Evolutionary conservation across 148 eudicot species (phyloP).

Genomic region (Camellia sinensis): DNA sequence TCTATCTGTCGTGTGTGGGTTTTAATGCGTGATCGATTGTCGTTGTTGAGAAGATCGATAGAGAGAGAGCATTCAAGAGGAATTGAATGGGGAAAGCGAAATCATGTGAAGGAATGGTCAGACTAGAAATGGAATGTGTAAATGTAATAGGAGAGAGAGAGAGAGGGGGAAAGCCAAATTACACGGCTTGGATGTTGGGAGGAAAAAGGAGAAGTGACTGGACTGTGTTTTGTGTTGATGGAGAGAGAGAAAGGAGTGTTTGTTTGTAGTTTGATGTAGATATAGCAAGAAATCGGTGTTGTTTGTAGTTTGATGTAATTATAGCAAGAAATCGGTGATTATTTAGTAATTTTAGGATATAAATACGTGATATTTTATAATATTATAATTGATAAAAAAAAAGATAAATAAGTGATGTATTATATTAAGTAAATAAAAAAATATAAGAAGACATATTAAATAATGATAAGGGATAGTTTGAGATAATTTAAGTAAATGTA

Average conservation of each 20-base stretch:
- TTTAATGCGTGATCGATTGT: slow-evolving; percentile 20
- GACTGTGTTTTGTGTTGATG: not conserved
- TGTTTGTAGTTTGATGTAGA: not conserved
- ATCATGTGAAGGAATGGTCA: slow-evolving; percentile 14
- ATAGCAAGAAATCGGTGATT: too few species aligned
- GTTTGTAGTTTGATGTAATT: not conserved
- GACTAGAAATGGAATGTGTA: not conserved
- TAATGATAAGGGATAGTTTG: too few species aligned
- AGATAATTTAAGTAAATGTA: too few species aligned
- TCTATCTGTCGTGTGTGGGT: not conserved
- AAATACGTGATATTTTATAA: too few species aligned
- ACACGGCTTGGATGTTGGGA: slow-evolving; percentile 29
- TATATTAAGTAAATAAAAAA: too few species aligned
- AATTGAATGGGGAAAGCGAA: slow-evolving; percentile 1
- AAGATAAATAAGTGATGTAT: too few species aligned
- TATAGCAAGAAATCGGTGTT: not conserved
- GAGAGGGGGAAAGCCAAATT: slow-evolving; percentile 25
- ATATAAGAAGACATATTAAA: too few species aligned
- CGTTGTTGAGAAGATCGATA: slow-evolving; percentile 21
- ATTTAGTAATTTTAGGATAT: too few species aligned
- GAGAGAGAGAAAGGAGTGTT: not conserved
- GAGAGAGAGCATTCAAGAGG: slow-evolving; percentile 19
- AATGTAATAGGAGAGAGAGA: slow-evolving; percentile 18
- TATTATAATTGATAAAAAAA: too few species aligned
- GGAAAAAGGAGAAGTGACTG: not conserved